These are phyloP conservation scores for Thalassia testudinum DNA, from an alignment of 116 monocot species.

Conservation along the genomic window DNA sequence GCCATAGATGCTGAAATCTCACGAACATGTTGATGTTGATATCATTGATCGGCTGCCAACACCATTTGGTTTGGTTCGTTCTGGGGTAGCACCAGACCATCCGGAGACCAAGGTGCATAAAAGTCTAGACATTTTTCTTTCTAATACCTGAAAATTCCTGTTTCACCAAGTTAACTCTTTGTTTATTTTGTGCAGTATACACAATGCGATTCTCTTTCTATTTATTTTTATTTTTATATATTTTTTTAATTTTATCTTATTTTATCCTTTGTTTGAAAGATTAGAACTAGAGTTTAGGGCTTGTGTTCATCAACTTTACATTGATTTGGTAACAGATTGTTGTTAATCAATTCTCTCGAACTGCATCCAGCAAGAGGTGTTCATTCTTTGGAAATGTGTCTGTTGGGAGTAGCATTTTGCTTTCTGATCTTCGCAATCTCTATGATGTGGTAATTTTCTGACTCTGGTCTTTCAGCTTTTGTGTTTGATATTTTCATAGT, in stretches of 20 bases:
- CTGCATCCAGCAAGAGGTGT: conserved; percentile 65
- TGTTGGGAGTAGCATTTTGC: conserved; percentile 59
- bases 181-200: too few relatives aligned
- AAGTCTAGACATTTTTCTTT: background rate
- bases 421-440: conserved; percentile 55
- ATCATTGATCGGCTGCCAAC: conserved; percentile 83
- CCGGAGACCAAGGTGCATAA: conserved; percentile 78
- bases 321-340: conserved; percentile 88
- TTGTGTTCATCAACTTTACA: conserved; percentile 16
- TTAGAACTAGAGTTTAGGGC: too few relatives aligned
- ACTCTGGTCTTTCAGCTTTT: background rate
- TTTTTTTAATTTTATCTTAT: too few relatives aligned
- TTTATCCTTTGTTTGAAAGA: too few relatives aligned
- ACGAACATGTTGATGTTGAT: conserved; percentile 54
- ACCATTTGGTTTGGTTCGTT: conserved; percentile 90
- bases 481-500: background rate
- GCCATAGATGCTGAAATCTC: conserved; percentile 59
- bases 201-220: too few relatives aligned
- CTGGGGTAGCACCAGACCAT: conserved; percentile 95
- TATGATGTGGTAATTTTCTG: conserved; percentile 76
- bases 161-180: too few relatives aligned
- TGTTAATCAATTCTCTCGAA: conserved; percentile 88
- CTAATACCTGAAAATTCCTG: too few relatives aligned
- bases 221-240: too few relatives aligned
- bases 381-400: conserved; percentile 86